Evolutionary conservation across 2,329 filamentous ascomycete species (phyloP), one percentile per base, ranked within the genome.

Genomic region (Cryphonectria carpinicola): DNA sequence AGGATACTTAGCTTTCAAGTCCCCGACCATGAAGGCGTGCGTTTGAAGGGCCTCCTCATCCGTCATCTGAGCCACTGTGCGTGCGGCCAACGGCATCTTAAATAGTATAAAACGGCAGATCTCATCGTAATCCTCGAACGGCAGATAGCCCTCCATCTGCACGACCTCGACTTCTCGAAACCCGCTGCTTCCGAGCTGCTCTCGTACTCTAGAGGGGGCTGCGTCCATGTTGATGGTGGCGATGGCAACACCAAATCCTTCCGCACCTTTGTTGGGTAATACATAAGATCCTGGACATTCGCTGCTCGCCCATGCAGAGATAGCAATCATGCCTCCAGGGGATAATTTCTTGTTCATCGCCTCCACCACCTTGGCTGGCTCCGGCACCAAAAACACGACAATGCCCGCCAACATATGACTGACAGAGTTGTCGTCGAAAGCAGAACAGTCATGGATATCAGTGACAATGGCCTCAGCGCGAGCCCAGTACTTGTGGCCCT

Each of bases 1-100:
- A 43, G 73, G 71, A 58, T 73, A 67, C 60, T 73, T 73, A 6
- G 52, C 52, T 66, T 70, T 72, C 22, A 74, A n/a, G 35, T 70
- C 71, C 7, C 63, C 68, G 7, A 74, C 60, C 73, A 74, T 74
- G 39, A 70, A 49, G 32, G 68, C 68, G 10, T 74, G 66, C 25
- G 67, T 70, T 28, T 70, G 52, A 35, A 66, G 13, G 17, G 73
- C 61, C 65, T 74, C 73, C 41, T 73, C 73, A n/a, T 74, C 67
- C 13, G 69, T 70, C 67, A 73, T 74, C 67, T 68, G 67, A 37
- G 68, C 28, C 39, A 74, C 32, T 8, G 60, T 61, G 7, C 72
- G 70, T 46, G 71, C 71, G 32, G 72, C 63, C 65, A 67, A 17
- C 4, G 73, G 71, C 49, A 73, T 60, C 56, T 70, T 74, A n/a